Conservation (phyloP, 1,139 yeast species). For the Yamadazyma taylorii region DNA sequence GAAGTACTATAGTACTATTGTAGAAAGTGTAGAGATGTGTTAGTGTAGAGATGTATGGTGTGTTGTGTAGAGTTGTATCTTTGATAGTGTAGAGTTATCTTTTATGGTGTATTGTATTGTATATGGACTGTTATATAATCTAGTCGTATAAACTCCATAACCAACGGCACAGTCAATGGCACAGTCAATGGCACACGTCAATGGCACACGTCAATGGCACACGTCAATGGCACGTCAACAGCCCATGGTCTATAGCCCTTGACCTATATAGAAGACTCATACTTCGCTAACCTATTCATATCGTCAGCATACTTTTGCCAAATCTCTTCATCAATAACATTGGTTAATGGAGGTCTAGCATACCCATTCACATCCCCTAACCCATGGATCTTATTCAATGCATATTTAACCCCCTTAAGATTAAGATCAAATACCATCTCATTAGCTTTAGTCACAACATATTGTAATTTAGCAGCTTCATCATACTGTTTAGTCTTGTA, state of each 20-base stretch:
- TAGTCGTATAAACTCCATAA: too few relatives aligned
- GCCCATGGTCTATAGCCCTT: neutral
- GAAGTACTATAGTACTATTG: too few relatives aligned
- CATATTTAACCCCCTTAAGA: constrained; percentile 46
- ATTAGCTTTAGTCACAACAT: constrained; percentile 38
- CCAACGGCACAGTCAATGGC: too few relatives aligned
- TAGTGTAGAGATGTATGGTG: too few relatives aligned
- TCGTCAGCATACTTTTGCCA: constrained; percentile 16
- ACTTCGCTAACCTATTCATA: constrained; percentile 12
- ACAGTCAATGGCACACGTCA: too few relatives aligned
- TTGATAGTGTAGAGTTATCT: too few relatives aligned
- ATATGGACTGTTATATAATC: too few relatives aligned
- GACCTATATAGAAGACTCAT: constrained; percentile 11
- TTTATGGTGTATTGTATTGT: too few relatives aligned
- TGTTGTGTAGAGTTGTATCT: too few relatives aligned
- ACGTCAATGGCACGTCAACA: too few relatives aligned
- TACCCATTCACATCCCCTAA: constrained; percentile 17
- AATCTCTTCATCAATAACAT: constrained; percentile 9
- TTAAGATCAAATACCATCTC: constrained; percentile 41
- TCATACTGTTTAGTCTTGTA: constrained; percentile 27
- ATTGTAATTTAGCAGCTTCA: constrained; percentile 43
- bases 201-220: too few relatives aligned
- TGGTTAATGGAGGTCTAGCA: constrained; percentile 20
- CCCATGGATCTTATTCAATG: constrained; percentile 19
- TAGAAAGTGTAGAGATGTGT: too few relatives aligned